These are phyloP conservation scores for Orbilia oligospora DNA, from an alignment of 2,329 filamentous ascomycete genomes.

Conservation along the genomic window DNA sequence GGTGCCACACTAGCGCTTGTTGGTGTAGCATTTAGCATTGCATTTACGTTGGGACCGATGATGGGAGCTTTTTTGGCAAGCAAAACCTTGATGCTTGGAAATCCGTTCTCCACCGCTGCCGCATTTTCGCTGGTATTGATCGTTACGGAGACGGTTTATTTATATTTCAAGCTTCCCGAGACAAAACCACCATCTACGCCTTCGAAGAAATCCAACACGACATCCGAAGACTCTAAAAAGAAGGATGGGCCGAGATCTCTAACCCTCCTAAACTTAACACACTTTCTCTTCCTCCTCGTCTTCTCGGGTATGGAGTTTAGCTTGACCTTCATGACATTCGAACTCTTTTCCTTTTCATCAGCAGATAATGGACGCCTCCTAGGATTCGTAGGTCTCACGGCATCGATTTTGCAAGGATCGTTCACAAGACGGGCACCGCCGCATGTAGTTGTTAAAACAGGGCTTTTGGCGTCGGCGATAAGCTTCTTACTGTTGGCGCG, in stretches of 20 bases:
- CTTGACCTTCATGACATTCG: slow-evolving; percentile 96
- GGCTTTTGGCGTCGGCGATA: slow-evolving; percentile 80
- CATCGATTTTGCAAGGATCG: slow-evolving; percentile 92
- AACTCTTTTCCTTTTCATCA: slow-evolving; percentile 86
- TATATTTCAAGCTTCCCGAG: slow-evolving; percentile 88
- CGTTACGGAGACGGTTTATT: slow-evolving; percentile 86
- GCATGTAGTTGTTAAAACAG: slow-evolving; percentile 82
- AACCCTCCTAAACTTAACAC: slow-evolving; percentile 82
- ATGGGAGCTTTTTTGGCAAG: slow-evolving; percentile 88
- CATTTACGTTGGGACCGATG: slow-evolving; percentile 95
- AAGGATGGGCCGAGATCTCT: slow-evolving; percentile 63
- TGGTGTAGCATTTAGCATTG: slow-evolving; percentile 95
- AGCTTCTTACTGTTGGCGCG: slow-evolving; percentile 85
- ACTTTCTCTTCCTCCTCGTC: slow-evolving; percentile 93
- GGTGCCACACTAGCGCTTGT: slow-evolving; percentile 96
- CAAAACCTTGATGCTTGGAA: slow-evolving; percentile 80
- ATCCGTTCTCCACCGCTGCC: slow-evolving; percentile 94
- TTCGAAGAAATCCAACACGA: slow-evolving; percentile 64
- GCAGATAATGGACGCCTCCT: slow-evolving; percentile 86
- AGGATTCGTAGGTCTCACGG: slow-evolving; percentile 90
- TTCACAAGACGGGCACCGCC: slow-evolving; percentile 88
- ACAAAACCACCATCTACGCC: slow-evolving; percentile 78
- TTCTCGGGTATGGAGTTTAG: slow-evolving; percentile 99
- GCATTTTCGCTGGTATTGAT: slow-evolving; percentile 88
- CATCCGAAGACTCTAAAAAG: slow-evolving; percentile 40